Conservation (phyloP, 169 alveolate genomes). For the Cryptosporidium meleagridis region DNA sequence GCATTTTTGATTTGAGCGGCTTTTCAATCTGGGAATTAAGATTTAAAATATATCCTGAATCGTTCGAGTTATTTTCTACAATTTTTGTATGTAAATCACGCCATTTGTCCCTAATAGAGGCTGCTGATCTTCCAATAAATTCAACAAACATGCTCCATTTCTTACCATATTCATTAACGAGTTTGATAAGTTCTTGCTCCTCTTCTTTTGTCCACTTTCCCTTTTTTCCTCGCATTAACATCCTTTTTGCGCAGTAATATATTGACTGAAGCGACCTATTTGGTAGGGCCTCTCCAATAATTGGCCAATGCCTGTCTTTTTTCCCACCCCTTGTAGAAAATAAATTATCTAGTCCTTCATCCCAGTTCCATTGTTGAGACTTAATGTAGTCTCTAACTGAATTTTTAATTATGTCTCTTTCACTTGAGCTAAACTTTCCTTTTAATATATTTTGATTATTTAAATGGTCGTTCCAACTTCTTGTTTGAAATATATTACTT, state of each 20-base stretch:
- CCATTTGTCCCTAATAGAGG: constrained; percentile 72
- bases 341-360: constrained; percentile 55
- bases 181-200: constrained; percentile 58
- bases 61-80: background rate
- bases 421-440: constrained; percentile 63
- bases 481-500: background rate
- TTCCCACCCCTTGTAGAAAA: constrained; percentile 36
- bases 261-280: constrained; percentile 68
- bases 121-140: constrained; percentile 71
- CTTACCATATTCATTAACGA: constrained; percentile 47
- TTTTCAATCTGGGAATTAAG: background rate
- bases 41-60: background rate
- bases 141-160: constrained; percentile 70
- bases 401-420: constrained; percentile 39
- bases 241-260: constrained; percentile 65
- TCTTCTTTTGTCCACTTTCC: constrained; percentile 74
- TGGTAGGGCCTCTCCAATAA: constrained; percentile 58
- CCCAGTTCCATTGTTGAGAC: constrained; percentile 62
- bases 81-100: constrained; percentile 62
- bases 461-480: constrained; percentile 68
- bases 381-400: constrained; percentile 21
- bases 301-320: constrained; percentile 71
- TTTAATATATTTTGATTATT: constrained; percentile 39
- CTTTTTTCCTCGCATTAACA: constrained; percentile 46
- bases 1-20: constrained; percentile 54